phyloP scores from a whole-genome alignment of 2,329 filamentous ascomycete genomes.

The Eurotiales sp. region DNA sequence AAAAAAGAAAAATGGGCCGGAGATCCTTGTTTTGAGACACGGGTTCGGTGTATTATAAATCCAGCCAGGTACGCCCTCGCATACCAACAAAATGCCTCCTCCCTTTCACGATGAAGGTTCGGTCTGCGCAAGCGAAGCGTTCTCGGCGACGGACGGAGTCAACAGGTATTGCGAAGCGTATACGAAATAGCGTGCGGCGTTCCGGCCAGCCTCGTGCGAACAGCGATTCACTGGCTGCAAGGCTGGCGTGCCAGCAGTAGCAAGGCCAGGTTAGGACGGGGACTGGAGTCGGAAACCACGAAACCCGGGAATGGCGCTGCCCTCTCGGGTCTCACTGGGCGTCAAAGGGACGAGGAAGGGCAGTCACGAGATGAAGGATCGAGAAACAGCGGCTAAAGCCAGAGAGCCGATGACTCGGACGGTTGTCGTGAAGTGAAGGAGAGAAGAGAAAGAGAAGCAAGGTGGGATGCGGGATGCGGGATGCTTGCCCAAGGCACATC shows the following conservation, averaged over 20 bases:
- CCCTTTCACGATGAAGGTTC: neutral
- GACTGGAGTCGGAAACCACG: too few species aligned
- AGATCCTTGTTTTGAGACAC: neutral
- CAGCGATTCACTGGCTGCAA: neutral
- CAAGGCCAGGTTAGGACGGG: too few species aligned
- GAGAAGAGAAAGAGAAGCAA: conserved; percentile 4
- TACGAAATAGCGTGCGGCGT: neutral
- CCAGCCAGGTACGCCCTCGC: neutral
- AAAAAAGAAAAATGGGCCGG: neutral
- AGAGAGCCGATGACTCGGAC: too few species aligned
- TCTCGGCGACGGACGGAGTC: neutral
- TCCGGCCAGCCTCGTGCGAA: neutral
- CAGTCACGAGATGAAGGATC: neutral
- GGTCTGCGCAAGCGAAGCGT: neutral
- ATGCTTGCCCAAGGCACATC: conserved; percentile 13
- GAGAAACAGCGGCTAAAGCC: too few species aligned
- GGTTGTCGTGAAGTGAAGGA: neutral
- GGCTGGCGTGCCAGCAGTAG: neutral
- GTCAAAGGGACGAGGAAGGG: too few species aligned
- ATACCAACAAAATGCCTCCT: neutral
- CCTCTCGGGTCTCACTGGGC: too few species aligned
- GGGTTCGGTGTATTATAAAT: neutral
- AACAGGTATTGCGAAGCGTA: neutral
- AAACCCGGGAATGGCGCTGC: too few species aligned
- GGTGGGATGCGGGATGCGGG: conserved; percentile 17